phyloP scores from a whole-genome alignment of 1,284 basidiomycete genomes.

The Amylostereum areolatum region DNA sequence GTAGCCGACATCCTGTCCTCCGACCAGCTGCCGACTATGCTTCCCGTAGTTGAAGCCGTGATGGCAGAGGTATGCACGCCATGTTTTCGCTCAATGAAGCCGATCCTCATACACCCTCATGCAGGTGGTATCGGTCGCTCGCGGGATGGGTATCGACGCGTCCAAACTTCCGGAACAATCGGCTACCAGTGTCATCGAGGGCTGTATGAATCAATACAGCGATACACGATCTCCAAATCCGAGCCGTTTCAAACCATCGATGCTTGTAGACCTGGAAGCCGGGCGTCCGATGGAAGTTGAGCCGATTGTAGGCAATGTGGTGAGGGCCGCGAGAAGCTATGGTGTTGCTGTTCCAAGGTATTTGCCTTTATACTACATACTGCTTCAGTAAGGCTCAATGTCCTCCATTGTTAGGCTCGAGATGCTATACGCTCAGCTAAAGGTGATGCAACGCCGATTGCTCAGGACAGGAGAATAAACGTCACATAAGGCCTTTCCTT shows the following conservation, averaged over 20 bases:
- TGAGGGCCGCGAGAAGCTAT: conserved; percentile 41
- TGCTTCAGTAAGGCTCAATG: not conserved
- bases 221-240: not conserved
- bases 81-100: not conserved
- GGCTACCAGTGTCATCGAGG: not conserved
- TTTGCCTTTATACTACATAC: not conserved
- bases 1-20: conserved; percentile 27
- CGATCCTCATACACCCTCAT: too few species aligned
- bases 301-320: conserved; percentile 55
- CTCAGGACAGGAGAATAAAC: not conserved
- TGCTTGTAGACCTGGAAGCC: conserved; percentile 55
- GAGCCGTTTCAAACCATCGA: conserved; percentile 18
- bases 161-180: not conserved
- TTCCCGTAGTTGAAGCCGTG: conserved; percentile 26
- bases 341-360: conserved; percentile 23
- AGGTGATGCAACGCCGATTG: conserved; percentile 8
- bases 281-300: conserved; percentile 60
- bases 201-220: conserved; percentile 5
- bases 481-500: not conserved
- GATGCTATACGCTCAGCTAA: conserved; percentile 10
- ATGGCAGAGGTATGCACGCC: conserved; percentile 22
- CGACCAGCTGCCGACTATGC: conserved; percentile 18
- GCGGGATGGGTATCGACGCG: not conserved
- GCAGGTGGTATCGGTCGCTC: conserved; percentile 4
- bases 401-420: conserved; percentile 5